Base-by-base conservation (phyloP, 2,329 filamentous ascomycete species). In the Trichoderma asperellum region DNA sequence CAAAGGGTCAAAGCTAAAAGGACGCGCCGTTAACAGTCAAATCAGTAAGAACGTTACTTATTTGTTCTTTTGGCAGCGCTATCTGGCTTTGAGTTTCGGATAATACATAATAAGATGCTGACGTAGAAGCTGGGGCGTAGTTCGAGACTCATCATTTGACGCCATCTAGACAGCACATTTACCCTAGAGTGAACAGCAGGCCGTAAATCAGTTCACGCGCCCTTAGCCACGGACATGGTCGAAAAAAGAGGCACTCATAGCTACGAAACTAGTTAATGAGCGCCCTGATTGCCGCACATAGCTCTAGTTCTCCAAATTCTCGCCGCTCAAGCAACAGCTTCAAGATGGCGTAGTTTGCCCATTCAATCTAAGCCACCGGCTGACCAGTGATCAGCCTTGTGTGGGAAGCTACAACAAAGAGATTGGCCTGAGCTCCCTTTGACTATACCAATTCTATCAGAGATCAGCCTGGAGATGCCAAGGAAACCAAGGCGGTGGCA, bases 381-480 rank as follows among this genome's bases (percentile, higher is more conserved):
- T 49, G 47, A 21, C 8, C 16, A 43, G 6, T 11, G 35, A 57
- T 40, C 64, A 67, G 53, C 55, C 40, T 24, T 67, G 55, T 67
- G 64, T 29, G 27, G 14, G 35, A 47, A 63, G 47, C 43, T 63
- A 5, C 16, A 64, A 40, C 37, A 55, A 56, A 52, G 49, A 52
- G 53, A 7, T 58, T 58, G 64, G 64, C 32, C 64, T 37, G 43
- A 67, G 64, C 64, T 67, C 55, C 37, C 55, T n/a, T 12, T 66
- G 27, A 14, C 47, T 40, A 58, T 58, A 66, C 53, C 63, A 66
- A 11, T 47, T 29, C 40, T 43, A 2, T 43, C 16, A 43, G 2
- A n/a, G 40, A n/a, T 43, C 18, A n/a, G 8, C 40, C 40, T 43
- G 40, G 16, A n/a, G 16, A 43, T n/a, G 2, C 18, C 7, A 43